These are phyloP conservation scores for Trametes villosa DNA, from an alignment of 768 basidiomycete species.

Conservation along the genomic window DNA sequence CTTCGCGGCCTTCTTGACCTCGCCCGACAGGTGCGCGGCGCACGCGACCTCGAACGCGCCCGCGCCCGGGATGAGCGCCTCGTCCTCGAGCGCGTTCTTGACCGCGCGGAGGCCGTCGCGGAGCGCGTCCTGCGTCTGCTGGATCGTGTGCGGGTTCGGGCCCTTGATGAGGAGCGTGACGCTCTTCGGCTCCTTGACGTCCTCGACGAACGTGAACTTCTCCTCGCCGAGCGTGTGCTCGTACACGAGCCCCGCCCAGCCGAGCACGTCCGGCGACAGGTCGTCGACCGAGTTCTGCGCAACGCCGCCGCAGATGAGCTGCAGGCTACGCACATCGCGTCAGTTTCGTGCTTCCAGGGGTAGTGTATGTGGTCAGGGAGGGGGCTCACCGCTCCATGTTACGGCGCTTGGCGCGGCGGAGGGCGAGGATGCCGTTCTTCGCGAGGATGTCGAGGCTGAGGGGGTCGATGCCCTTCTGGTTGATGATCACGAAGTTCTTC, in stretches of 20 bases:
- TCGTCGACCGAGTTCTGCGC: conserved; percentile 99
- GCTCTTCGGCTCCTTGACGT: conserved; percentile 92
- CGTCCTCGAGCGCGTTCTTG: conserved; percentile 96
- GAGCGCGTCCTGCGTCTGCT: conserved; percentile 97
- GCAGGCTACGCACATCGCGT: conserved; percentile 57
- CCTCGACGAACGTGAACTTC: conserved; percentile 97
- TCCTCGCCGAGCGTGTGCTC: conserved; percentile 99
- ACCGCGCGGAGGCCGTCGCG: conserved; percentile 95
- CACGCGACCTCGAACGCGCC: conserved; percentile 97
- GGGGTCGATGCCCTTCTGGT: conserved; percentile 99
- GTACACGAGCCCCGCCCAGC: conserved; percentile 98
- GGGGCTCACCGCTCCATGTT: conserved; percentile 91
- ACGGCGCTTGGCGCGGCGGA: conserved; percentile 93
- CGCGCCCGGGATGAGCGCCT: conserved; percentile 88
- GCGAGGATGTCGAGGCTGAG: conserved; percentile 93
- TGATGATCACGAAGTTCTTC: conserved; percentile 93
- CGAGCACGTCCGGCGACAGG: conserved; percentile 86
- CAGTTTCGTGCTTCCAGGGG: no score
- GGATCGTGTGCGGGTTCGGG: conserved; percentile 93
- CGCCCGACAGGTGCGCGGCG: conserved; percentile 77
- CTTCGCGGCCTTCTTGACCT: conserved; percentile 84
- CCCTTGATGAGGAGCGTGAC: conserved; percentile 98
- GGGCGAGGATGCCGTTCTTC: conserved; percentile 94
- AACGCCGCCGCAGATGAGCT: conserved; percentile 91
- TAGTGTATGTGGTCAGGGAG: conserved; percentile 8